phyloP scores from a whole-genome alignment of 768 basidiomycete genomes.

The Asterophora lycoperdoides region DNA sequence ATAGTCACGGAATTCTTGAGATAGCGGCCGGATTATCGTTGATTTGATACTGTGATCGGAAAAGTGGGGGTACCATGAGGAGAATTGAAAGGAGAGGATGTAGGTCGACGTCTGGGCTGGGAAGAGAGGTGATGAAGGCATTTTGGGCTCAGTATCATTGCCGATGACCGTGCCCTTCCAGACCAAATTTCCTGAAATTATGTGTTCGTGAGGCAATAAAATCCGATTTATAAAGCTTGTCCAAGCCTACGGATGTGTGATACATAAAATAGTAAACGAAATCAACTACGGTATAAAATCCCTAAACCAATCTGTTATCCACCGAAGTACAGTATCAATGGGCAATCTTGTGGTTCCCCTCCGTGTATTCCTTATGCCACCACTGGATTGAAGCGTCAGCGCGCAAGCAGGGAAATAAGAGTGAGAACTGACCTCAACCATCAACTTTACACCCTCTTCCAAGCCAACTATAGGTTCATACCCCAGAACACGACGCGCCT shows the following conservation, averaged over 20 bases:
- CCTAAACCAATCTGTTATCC: not conserved
- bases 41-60: constrained; percentile 62
- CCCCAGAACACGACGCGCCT: constrained; percentile 83
- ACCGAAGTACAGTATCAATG: constrained; percentile 21
- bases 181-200: not conserved
- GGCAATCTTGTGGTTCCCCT: constrained; percentile 36
- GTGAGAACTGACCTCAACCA: constrained; percentile 61
- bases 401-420: constrained; percentile 4
- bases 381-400: constrained; percentile 27
- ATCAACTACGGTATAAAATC: constrained; percentile 7
- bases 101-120: constrained; percentile 48
- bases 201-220: not conserved
- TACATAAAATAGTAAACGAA: constrained; percentile 4
- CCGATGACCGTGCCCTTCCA: too few species aligned
- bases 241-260: constrained; percentile 3
- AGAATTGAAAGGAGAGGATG: constrained; percentile 75
- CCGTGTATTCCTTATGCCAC: constrained; percentile 42
- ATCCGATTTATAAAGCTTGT: constrained; percentile 5
- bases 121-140: constrained; percentile 35
- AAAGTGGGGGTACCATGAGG: constrained; percentile 79
- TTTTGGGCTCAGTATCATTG: not conserved
- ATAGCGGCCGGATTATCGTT: constrained; percentile 67
- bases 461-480: constrained; percentile 91
- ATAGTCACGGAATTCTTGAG: constrained; percentile 61
- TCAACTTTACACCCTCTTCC: constrained; percentile 79